Conservation (phyloP, 73 alveolate species). For the Diophrys sp. region DNA sequence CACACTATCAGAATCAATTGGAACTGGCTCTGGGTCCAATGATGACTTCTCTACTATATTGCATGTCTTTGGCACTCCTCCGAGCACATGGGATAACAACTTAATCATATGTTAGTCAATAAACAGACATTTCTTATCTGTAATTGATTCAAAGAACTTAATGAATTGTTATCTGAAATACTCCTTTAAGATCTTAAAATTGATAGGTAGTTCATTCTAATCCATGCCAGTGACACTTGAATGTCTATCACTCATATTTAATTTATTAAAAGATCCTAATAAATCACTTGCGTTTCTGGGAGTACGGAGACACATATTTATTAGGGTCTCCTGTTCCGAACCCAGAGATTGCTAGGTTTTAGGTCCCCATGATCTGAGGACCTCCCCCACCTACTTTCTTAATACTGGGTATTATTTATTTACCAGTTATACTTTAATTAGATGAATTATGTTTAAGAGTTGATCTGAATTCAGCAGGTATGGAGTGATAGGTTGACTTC, state of each 20-base stretch:
- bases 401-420: background rate
- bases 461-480: background rate
- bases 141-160: conserved; percentile 1
- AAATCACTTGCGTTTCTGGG: background rate
- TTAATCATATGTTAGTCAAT: conserved; percentile 14
- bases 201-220: conserved; percentile 15
- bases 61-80: conserved; percentile 11
- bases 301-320: background rate
- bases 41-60: conserved; percentile 5
- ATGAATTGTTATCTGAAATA: conserved; percentile 10
- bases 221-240: conserved; percentile 4
- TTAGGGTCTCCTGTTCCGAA: background rate
- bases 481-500: background rate
- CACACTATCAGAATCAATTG: background rate
- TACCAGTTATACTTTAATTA: background rate
- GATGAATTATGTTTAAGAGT: background rate
- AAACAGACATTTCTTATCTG: conserved; percentile 10
- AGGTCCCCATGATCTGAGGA: background rate
- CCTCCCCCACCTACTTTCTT: background rate
- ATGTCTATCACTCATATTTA: background rate
- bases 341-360: background rate
- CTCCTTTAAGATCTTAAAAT: conserved; percentile 19
- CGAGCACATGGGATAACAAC: conserved; percentile 14
- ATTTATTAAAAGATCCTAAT: no score
- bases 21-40: conserved; percentile 5